Conservation (phyloP, 345 rosid genomes). For the Turritis glabra region DNA sequence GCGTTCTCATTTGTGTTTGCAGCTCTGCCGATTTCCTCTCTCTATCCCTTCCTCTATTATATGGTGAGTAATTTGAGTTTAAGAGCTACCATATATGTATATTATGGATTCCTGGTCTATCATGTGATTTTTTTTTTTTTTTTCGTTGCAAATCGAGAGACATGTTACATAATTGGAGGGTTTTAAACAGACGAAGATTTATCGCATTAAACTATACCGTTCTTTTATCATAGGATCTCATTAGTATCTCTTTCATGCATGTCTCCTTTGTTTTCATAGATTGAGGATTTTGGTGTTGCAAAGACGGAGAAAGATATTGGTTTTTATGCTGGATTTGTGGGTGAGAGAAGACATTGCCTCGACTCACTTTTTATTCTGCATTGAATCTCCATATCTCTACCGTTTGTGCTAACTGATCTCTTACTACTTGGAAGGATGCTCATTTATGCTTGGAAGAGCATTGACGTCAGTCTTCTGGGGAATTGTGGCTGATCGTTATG, state of each 20-base stretch:
- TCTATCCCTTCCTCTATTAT: slow-evolving; percentile 87
- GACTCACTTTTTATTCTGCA: not conserved
- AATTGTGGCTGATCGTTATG: slow-evolving; percentile 79
- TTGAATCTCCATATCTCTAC: not conserved
- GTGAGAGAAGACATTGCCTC: slow-evolving; percentile 49
- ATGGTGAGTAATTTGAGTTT: slow-evolving; percentile 57
- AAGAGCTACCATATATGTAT: not conserved
- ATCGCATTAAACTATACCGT: too few species aligned
- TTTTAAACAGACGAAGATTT: too few species aligned
- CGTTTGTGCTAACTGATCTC: slow-evolving; percentile 24
- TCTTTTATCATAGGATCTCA: too few species aligned
- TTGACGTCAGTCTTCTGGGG: slow-evolving; percentile 92
- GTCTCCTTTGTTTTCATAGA: slow-evolving; percentile 39
- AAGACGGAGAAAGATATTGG: slow-evolving; percentile 84
- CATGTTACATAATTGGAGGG: too few species aligned
- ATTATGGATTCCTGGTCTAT: not conserved
- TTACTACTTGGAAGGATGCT: slow-evolving; percentile 52
- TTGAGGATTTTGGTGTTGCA: slow-evolving; percentile 78
- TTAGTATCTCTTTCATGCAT: too few species aligned
- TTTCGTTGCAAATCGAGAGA: too few species aligned
- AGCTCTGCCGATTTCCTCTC: slow-evolving; percentile 88
- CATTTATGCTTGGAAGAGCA: slow-evolving; percentile 95
- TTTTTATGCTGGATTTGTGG: slow-evolving; percentile 83
- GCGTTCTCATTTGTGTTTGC: slow-evolving; percentile 17
- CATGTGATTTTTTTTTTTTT: too few species aligned